phyloP scores from a whole-genome alignment of 75 land plant genomes.

The Sequoia sempervirens region DNA sequence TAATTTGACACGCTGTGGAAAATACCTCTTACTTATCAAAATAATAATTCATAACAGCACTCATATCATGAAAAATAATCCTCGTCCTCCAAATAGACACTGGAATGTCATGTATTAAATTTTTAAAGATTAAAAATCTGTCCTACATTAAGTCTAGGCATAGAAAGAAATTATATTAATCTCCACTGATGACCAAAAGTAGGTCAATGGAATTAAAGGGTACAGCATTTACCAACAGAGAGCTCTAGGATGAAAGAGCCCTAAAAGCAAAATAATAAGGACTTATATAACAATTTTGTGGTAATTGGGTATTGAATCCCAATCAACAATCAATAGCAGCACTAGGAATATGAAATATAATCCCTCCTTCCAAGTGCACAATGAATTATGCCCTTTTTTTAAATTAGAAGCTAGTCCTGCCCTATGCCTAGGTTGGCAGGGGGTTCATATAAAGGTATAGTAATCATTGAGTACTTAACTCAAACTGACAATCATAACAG shows the following conservation, averaged over 20 bases:
- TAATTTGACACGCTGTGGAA: no score
- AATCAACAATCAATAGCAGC: neutral
- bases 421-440: neutral
- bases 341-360: neutral
- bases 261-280: neutral
- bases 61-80: neutral
- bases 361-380: neutral
- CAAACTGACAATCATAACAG: neutral
- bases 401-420: neutral
- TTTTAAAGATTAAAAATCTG: neutral
- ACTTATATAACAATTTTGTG: neutral
- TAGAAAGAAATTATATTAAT: neutral
- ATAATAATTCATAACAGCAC: neutral
- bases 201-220: no score
- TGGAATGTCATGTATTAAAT: neutral
- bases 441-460: neutral
- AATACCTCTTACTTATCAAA: no score
- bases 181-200: no score
- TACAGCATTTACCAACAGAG: no score
- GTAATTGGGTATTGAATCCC: neutral
- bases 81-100: neutral
- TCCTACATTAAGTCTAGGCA: neutral
- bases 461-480: neutral
- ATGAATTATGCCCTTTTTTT: neutral
- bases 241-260: no score